Evolutionary conservation across 2,329 filamentous ascomycete species (phyloP).

Genomic region (Penicillium decumbens): DNA sequence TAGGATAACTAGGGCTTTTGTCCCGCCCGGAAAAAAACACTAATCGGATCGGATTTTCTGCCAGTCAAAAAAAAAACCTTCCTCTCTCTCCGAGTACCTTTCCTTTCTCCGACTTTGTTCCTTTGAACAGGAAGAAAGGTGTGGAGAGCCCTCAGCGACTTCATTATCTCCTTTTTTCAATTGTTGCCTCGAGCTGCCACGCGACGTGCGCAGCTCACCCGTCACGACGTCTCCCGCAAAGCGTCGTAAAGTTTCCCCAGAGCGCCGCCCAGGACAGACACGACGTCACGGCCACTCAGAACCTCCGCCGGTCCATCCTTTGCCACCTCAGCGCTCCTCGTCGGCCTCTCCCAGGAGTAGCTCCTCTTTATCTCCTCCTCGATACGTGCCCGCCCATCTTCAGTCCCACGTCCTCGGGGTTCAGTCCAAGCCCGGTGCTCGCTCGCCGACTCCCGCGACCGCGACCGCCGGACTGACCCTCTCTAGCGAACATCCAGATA

Average conservation of each 20-base stretch:
- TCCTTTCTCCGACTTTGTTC: slow-evolving; percentile 10
- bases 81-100: background rate
- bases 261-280: slow-evolving; percentile 39
- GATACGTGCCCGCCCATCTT: slow-evolving; percentile 54
- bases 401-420: slow-evolving; percentile 48
- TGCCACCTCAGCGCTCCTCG: slow-evolving; percentile 22
- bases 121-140: slow-evolving; percentile 6
- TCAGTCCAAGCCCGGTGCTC: slow-evolving; percentile 32
- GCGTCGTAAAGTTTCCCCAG: slow-evolving; percentile 46
- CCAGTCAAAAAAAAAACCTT: slow-evolving; percentile 13
- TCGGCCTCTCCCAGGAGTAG: slow-evolving; percentile 26
- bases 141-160: slow-evolving; percentile 1
- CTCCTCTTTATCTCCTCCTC: slow-evolving; percentile 34
- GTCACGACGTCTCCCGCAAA: slow-evolving; percentile 50
- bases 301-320: slow-evolving; percentile 18
- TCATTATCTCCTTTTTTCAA: background rate
- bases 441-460: slow-evolving; percentile 44
- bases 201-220: slow-evolving; percentile 43
- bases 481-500: slow-evolving; percentile 44
- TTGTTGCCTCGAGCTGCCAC: slow-evolving; percentile 41
- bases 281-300: slow-evolving; percentile 35
- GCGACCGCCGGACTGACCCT: slow-evolving; percentile 52
- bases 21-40: slow-evolving; percentile 19
- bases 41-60: slow-evolving; percentile 19
- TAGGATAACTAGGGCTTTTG: slow-evolving; percentile 8